Conservation (phyloP, 768 basidiomycete species). For the Tulasnella sp. region DNA sequence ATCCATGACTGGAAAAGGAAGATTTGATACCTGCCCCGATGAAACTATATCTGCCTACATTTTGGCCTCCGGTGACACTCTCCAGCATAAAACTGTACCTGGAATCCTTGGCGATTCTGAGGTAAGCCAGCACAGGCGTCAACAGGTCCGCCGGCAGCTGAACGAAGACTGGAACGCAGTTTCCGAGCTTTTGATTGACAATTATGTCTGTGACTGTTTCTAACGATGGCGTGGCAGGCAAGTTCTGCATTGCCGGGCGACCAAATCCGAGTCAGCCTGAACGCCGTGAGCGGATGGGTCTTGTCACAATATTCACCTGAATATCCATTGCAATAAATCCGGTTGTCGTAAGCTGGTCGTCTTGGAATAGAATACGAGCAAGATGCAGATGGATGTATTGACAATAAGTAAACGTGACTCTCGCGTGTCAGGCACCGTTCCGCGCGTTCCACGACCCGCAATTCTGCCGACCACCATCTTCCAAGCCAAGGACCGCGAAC, state of each 20-base stretch:
- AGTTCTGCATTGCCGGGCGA: constrained; percentile 36
- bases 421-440: constrained; percentile 14
- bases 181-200: constrained; percentile 79
- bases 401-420: constrained; percentile 10
- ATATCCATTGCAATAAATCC: constrained; percentile 23
- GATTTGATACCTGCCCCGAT: constrained; percentile 80
- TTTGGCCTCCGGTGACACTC: constrained; percentile 88
- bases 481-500: background rate
- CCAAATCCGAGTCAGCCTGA: constrained; percentile 8
- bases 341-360: background rate
- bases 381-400: background rate
- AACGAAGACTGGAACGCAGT: constrained; percentile 90
- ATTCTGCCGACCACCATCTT: background rate
- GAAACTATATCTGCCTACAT: constrained; percentile 91
- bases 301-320: constrained; percentile 13
- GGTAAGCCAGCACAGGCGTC: constrained; percentile 96
- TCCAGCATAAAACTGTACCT: constrained; percentile 95
- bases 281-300: background rate
- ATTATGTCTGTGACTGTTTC: constrained; percentile 74
- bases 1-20: constrained; percentile 6
- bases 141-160: constrained; percentile 94
- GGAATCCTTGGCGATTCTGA: constrained; percentile 88
- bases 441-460: background rate
- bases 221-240: constrained; percentile 71
- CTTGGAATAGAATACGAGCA: background rate